Evolutionary conservation across 2,329 filamentous ascomycete genomes (phyloP), one percentile per base, ranked within the genome.

Genomic region (Phaeoacremonium minimum): DNA sequence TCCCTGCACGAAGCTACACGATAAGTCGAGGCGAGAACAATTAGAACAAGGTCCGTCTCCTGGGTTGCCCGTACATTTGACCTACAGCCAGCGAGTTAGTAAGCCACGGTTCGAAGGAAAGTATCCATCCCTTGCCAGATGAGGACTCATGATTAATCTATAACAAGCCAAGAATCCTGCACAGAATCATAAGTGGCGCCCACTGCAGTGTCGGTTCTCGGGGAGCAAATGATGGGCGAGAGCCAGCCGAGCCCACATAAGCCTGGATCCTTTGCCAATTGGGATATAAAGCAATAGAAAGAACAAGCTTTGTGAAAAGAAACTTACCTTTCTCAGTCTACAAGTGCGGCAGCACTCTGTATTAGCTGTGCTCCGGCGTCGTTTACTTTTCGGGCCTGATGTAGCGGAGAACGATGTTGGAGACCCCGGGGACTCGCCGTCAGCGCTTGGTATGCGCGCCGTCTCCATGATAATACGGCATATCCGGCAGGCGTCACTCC

Each of bases 11-110:
- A 66, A 66, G 35, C 53, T 57, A 41, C 64, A 67, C 4, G 44
- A 38, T 14, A 66, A 46, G 15, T 62, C 56, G 12, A 66, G 52
- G 30, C 61, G 50, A 15, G 50, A 46, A 37, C 64, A 67, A 39
- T 61, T 64, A 33, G 49, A 48, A 40, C 64, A 67, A 11, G 61
- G 46, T 7, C 56, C 58, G 29, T 52, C 50, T 15, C 50, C 51
- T 13, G 56, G 55, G 33, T 59, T 61, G 6, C 62, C 64, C 6
- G 56, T 52, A 38, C 63, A 67, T 55, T 64, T 66, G n/a, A 67
- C 63, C 63, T 67, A 46, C 11, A 30, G 22, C 6, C 31, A 15
- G 14, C n/a, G 16, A 18, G 18, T 36, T 14, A 40, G 37, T 12
- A 15, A 20, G 14, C 5, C 17, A 7, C 22, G 28, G 20, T 22